Conservation (phyloP, 805 yeast genomes). For the Zygoascus bituminiphila region DNA sequence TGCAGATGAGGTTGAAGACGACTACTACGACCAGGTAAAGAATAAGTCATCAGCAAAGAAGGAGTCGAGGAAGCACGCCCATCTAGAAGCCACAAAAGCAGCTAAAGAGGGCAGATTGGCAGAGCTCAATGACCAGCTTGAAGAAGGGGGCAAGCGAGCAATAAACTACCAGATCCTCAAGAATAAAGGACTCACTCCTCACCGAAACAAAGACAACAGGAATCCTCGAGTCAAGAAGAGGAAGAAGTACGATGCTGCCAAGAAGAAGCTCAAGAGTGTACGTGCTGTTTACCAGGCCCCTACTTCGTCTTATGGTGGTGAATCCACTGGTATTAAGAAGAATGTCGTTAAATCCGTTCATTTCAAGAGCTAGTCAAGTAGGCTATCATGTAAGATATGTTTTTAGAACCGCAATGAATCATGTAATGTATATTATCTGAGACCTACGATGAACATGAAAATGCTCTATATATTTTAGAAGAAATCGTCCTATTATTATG, state of each 20-base stretch:
- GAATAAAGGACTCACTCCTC: conserved; percentile 93
- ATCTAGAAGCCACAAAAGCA: conserved; percentile 62
- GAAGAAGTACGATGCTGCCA: conserved; percentile 89
- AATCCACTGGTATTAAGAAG: conserved; percentile 95
- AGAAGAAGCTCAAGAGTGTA: conserved; percentile 84
- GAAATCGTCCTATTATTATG: neutral
- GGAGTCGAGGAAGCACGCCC: conserved; percentile 51
- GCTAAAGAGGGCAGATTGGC: conserved; percentile 78
- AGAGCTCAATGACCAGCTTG: conserved; percentile 51
- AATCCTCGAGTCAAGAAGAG: conserved; percentile 98
- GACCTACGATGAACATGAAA: neutral
- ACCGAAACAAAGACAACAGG: conserved; percentile 86
- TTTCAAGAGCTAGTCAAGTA: conserved; percentile 32
- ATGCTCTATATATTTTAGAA: neutral
- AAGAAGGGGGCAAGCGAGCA: conserved; percentile 79
- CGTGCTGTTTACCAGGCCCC: conserved; percentile 79
- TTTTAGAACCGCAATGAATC: too few relatives aligned
- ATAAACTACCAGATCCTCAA: conserved; percentile 89
- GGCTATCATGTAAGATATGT: too few relatives aligned
- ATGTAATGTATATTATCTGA: neutral
- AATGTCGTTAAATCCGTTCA: conserved; percentile 81
- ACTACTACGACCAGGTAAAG: conserved; percentile 52
- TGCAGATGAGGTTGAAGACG: conserved; percentile 33
- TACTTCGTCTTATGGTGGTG: conserved; percentile 82
- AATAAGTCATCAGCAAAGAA: conserved; percentile 41